phyloP scores from a whole-genome alignment of 129 eudicot genomes.

The Saposhnikovia divaricata region DNA sequence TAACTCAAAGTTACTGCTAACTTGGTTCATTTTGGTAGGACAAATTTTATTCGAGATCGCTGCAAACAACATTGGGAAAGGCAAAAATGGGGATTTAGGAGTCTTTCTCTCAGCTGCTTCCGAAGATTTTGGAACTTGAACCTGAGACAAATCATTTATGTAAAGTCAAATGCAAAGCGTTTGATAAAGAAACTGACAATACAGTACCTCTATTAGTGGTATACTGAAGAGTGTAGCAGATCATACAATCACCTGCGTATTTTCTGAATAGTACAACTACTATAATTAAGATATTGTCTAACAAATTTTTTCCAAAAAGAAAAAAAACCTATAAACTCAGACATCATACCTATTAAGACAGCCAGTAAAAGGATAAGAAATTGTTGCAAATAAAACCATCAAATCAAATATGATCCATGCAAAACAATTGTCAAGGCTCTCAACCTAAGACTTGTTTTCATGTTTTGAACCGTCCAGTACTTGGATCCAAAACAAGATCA shows the following conservation, averaged over 20 bases:
- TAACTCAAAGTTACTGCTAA: conserved; percentile 24
- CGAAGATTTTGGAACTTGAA: conserved; percentile 9
- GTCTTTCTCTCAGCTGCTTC: conserved; percentile 11
- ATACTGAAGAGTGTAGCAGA: neutral
- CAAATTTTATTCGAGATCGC: conserved; percentile 33
- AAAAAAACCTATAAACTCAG: neutral
- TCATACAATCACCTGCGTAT: neutral
- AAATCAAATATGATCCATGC: neutral
- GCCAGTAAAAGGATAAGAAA: neutral
- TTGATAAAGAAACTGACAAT: neutral
- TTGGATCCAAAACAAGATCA: too few species aligned
- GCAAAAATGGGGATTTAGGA: conserved; percentile 49
- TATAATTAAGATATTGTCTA: neutral
- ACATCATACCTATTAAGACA: neutral
- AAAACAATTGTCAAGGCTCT: neutral
- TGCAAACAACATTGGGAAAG: conserved; percentile 39
- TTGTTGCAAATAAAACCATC: neutral
- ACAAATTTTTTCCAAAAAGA: neutral
- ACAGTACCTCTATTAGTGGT: neutral
- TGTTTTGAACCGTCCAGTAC: too few species aligned
- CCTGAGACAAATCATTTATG: conserved; percentile 16
- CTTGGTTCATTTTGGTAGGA: conserved; percentile 25
- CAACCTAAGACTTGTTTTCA: too few species aligned
- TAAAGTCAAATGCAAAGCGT: neutral
- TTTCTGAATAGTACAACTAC: neutral